Evolutionary conservation across 305 asterid genomes (phyloP).

Genomic region (Fraxinus ornus): DNA sequence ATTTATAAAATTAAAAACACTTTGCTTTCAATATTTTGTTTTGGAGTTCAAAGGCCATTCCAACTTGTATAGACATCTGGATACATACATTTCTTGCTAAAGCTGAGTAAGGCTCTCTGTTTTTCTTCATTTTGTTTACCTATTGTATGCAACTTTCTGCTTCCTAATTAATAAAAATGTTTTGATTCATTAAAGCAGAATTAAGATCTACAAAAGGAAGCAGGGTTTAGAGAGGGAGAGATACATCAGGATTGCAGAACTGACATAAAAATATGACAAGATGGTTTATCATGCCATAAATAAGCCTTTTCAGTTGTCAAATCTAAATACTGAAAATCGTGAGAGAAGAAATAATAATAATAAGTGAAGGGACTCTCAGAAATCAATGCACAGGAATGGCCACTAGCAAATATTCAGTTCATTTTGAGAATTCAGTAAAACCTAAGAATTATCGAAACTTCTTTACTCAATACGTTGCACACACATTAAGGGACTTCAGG

Average conservation of each 20-base stretch:
- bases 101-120: neutral
- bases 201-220: neutral
- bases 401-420: neutral
- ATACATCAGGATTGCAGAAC: neutral
- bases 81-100: neutral
- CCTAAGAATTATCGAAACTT: neutral
- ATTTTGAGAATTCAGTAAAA: neutral
- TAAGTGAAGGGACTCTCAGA: neutral
- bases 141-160: neutral
- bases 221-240: neutral
- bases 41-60: neutral
- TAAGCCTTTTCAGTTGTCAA: neutral
- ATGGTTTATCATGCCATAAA: neutral
- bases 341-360: neutral
- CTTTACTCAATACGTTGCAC: neutral
- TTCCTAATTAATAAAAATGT: neutral
- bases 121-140: neutral
- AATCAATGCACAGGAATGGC: neutral
- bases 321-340: neutral
- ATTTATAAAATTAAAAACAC: neutral
- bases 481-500: neutral
- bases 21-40: neutral
- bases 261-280: neutral
- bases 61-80: neutral
- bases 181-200: neutral